Evolutionary conservation across 2,329 filamentous ascomycete genomes (phyloP).

Genomic region (Dothideomycetidae sp.): DNA sequence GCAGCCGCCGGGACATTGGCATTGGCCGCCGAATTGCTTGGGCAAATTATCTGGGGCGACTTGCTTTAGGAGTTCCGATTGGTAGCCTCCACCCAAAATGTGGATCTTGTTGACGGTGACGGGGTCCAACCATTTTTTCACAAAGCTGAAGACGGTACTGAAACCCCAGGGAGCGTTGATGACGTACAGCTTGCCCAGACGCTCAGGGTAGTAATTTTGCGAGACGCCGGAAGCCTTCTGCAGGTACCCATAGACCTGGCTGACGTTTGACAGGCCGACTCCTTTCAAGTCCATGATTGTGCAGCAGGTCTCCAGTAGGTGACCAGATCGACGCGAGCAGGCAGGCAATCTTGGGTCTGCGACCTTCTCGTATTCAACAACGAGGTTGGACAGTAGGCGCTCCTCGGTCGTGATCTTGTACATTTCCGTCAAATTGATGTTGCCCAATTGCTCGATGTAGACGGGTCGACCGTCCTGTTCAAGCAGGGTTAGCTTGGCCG

Average conservation of each 20-base stretch:
- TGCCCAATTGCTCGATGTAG: conserved; percentile 93
- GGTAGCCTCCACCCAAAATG: conserved; percentile 67
- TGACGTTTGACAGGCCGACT: conserved; percentile 67
- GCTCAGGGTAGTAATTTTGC: conserved; percentile 98
- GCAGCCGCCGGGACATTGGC: conserved; percentile 72
- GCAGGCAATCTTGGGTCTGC: conserved; percentile 85
- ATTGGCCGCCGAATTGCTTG: conserved; percentile 68
- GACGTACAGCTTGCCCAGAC: conserved; percentile 86
- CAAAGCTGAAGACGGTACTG: conserved; percentile 64
- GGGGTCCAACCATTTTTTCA: conserved; percentile 92
- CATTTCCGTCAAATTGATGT: conserved; percentile 79
- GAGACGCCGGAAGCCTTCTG: conserved; percentile 73
- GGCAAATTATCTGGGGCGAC: conserved; percentile 84
- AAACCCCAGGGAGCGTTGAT: conserved; percentile 99
- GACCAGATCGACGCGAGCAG: conserved; percentile 80
- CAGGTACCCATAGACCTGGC: conserved; percentile 79
- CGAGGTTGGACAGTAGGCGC: conserved; percentile 91
- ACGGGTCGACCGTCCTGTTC: conserved; percentile 80
- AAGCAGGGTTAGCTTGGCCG: not conserved
- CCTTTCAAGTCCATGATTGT: conserved; percentile 97
- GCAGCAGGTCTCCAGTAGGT: conserved; percentile 93
- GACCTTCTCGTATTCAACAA: conserved; percentile 94
- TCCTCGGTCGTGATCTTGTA: conserved; percentile 85
- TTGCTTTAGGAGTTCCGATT: conserved; percentile 71
- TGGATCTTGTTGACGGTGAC: conserved; percentile 95